Evolutionary conservation across 768 basidiomycete genomes (phyloP), one percentile per base, ranked within the genome.

Genomic region (Mycena rosella): DNA sequence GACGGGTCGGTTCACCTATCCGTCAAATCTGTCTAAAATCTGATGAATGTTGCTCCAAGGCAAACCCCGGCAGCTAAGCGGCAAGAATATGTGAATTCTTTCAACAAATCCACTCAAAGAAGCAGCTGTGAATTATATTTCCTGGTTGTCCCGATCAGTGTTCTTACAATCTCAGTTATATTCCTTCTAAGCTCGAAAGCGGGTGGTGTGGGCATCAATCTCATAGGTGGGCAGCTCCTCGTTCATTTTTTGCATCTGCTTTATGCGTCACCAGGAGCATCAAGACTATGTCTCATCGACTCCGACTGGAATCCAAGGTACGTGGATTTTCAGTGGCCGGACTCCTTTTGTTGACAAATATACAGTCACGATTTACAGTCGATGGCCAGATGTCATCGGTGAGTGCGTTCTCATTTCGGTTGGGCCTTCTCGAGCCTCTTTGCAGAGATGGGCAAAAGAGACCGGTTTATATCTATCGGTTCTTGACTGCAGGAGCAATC

Each of bases 311-410:
- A 96, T 79, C 96, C 96, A 38, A 94, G 93, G 91, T 89, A 55
- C 56, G 75, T 66, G 20, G 5, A 20, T 30, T n/a, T n/a, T 49
- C 32, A 15, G 14, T 34, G 26, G 9, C 27, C 29, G 32, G 26
- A 54, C 29, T 34, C 30, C 45, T 40, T 42, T 30, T 27, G n/a
- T 34, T 22, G n/a, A 40, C 61, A 64, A 32, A 61, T 55, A 24
- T 36, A 24, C 61, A 95, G 93, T 73, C 93, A 93, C 73, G 98
- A 99, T 80, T 78, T 96, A 20, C 98, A 99, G 78, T 92, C 98
- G 2, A 99, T 99, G 97, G 97, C 96, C 57, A 89, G 97, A 54
- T 97, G 96, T 75, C 95, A 97, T 79, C 87, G 95, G 95, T 95
- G 67, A 51, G 81, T 71, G 51, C 14, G 3, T 24, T 13, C 17